Evolutionary conservation across 1,139 yeast genomes (phyloP).

Genomic region (Lodderomyces oxycetoniae): DNA sequence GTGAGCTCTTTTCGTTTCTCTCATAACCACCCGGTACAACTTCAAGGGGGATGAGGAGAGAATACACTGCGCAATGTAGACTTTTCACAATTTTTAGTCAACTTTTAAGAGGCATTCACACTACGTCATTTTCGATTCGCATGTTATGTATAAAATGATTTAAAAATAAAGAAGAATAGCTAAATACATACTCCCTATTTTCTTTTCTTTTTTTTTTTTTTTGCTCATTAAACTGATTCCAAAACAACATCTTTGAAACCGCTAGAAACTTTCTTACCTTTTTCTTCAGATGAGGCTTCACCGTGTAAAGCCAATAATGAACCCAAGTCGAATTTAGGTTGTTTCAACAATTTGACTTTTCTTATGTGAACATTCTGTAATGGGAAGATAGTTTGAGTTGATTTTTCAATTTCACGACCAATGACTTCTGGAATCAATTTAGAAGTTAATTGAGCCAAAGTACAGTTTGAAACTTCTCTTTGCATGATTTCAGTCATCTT

Average conservation of each 20-base stretch:
- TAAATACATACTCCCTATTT: not conserved
- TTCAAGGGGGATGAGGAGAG: no score
- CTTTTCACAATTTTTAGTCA: no score
- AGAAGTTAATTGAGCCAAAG: conserved; percentile 48
- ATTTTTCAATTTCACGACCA: conserved; percentile 51
- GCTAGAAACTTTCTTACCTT: conserved; percentile 48
- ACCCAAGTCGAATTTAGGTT: conserved; percentile 51
- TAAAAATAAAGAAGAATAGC: not conserved
- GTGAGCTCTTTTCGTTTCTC: no score
- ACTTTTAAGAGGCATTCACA: no score
- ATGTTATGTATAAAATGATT: not conserved
- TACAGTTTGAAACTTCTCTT: conserved; percentile 48
- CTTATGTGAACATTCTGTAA: conserved; percentile 51
- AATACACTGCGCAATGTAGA: no score
- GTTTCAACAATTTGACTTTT: conserved; percentile 50
- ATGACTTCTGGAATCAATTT: conserved; percentile 51
- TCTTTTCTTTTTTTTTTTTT: not conserved
- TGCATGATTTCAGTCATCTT: conserved; percentile 50
- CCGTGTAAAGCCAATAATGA: conserved; percentile 50
- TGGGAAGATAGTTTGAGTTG: conserved; percentile 48
- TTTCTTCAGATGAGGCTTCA: conserved; percentile 47
- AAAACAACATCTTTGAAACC: conserved; percentile 52
- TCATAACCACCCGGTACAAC: no score
- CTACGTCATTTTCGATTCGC: no score
- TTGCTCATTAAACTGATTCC: conserved; percentile 37